These are phyloP conservation scores for Lentinus tigrinus DNA, from an alignment of 768 basidiomycete species.

Conservation along the genomic window DNA sequence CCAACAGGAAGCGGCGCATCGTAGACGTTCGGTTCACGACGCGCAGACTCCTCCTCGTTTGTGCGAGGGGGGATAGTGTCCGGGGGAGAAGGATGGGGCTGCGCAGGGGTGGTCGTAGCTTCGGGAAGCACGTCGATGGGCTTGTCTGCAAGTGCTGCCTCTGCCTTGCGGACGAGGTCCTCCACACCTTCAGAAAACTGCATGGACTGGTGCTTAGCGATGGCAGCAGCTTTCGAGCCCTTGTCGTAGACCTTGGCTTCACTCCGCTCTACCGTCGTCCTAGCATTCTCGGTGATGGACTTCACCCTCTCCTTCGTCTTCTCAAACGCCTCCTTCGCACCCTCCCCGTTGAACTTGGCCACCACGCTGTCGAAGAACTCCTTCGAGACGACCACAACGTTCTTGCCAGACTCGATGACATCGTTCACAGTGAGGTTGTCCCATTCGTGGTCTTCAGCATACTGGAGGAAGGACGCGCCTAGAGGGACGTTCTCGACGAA, in stretches of 20 bases:
- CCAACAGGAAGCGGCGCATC: constrained; percentile 81
- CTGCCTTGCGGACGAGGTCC: constrained; percentile 69
- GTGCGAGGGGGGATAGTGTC: constrained; percentile 26
- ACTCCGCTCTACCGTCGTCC: constrained; percentile 46
- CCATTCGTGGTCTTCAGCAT: constrained; percentile 78
- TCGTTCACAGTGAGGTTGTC: constrained; percentile 68
- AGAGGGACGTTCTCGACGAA: constrained; percentile 82
- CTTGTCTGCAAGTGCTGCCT: constrained; percentile 61
- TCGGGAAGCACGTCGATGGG: constrained; percentile 30
- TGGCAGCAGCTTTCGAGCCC: constrained; percentile 38
- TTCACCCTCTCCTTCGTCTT: constrained; percentile 47
- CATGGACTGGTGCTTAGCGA: constrained; percentile 43
- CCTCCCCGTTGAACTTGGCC: constrained; percentile 20
- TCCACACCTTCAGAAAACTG: constrained; percentile 63
- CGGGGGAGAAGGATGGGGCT: constrained; percentile 27
- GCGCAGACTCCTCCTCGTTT: constrained; percentile 13
- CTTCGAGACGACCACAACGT: constrained; percentile 49
- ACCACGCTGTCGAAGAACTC: constrained; percentile 40
- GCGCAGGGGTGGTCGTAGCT: constrained; percentile 24
- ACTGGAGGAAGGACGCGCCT: constrained; percentile 75
- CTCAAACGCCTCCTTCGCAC: constrained; percentile 37
- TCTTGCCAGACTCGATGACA: constrained; percentile 52
- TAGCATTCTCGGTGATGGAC: constrained; percentile 43
- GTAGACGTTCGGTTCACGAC: constrained; percentile 48
- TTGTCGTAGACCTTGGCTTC: constrained; percentile 30